A percentile compares a stretch with the other conserved stretches of the same genome.
Evolutionary conservation across 148 eudicot genomes (phyloP).

Genomic region (Beta vulgaris): DNA sequence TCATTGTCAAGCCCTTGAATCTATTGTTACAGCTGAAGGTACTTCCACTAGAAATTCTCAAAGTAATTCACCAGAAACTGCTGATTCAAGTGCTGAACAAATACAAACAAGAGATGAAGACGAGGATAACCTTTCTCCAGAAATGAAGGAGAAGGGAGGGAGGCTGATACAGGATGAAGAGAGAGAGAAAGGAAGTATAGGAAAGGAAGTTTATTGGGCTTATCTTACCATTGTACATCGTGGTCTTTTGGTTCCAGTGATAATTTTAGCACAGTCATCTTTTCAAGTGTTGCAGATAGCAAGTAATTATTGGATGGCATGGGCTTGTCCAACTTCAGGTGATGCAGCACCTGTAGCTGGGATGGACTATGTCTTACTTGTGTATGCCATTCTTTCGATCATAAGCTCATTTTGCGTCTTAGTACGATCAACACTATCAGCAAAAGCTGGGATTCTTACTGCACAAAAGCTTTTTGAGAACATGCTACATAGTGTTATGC

Average conservation of each 20-base stretch:
- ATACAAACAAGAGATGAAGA: slow-evolving; percentile 48
- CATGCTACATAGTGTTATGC: slow-evolving; percentile 62
- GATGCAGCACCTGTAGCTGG: slow-evolving; percentile 39
- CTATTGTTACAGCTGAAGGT: slow-evolving; percentile 61
- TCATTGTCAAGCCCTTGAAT: slow-evolving; percentile 85
- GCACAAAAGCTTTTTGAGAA: slow-evolving; percentile 78
- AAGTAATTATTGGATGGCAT: slow-evolving; percentile 99
- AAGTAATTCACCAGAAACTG: slow-evolving; percentile 30
- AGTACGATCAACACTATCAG: slow-evolving; percentile 58
- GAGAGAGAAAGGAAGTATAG: slow-evolving; percentile 94
- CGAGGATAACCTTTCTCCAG: slow-evolving; percentile 51
- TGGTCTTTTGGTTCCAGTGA: slow-evolving; percentile 73
- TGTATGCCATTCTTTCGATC: slow-evolving; percentile 71
- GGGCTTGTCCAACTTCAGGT: slow-evolving; percentile 76
- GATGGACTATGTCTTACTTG: slow-evolving; percentile 57
- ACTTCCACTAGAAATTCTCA: slow-evolving; percentile 42
- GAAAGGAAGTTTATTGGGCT: slow-evolving; percentile 79
- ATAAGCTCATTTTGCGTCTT: slow-evolving; percentile 74
- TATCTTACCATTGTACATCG: slow-evolving; percentile 75
- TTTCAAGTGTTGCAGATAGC: slow-evolving; percentile 83
- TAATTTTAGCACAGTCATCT: slow-evolving; percentile 66
- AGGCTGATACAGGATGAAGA: slow-evolving; percentile 89
- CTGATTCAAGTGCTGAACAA: slow-evolving; percentile 40
- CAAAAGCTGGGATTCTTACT: slow-evolving; percentile 57
- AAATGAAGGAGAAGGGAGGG: slow-evolving; percentile 59